Percentiles rank a stretch among this genome's conserved stretches.
Evolutionary conservation across 1,284 basidiomycete genomes (phyloP).

Genomic region (Mrakiaceae sp.): DNA sequence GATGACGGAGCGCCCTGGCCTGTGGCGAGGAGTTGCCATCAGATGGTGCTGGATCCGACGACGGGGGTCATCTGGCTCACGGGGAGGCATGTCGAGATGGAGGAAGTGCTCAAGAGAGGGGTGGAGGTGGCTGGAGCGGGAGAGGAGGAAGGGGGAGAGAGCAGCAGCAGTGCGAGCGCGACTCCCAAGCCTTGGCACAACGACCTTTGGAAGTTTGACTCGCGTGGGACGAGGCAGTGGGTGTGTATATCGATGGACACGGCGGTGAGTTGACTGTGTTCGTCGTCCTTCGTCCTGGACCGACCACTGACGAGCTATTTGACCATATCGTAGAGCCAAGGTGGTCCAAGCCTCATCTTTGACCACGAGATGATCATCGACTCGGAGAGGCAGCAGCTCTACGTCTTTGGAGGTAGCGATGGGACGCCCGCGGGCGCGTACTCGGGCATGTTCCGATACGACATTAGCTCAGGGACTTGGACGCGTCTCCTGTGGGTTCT

Average conservation of each 20-base stretch:
- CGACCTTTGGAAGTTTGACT: slow-evolving; percentile 12
- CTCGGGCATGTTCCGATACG: slow-evolving; percentile 10
- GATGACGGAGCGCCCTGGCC: slow-evolving; percentile 2
- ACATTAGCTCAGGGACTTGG: neutral
- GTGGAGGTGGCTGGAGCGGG: neutral
- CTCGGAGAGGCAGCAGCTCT: neutral
- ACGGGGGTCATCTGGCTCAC: slow-evolving; percentile 1
- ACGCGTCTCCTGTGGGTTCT: slow-evolving; percentile 1
- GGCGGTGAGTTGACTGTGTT: neutral
- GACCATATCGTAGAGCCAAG: neutral
- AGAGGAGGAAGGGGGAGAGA: neutral
- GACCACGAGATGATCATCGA: slow-evolving; percentile 14
- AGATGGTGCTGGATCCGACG: slow-evolving; percentile 1
- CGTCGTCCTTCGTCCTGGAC: too few species aligned
- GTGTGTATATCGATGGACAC: neutral
- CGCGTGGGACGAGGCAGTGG: neutral
- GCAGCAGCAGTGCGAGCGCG: neutral
- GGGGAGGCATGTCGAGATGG: slow-evolving; percentile 7
- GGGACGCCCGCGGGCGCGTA: neutral
- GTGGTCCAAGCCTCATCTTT: slow-evolving; percentile 7
- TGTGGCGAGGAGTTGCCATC: neutral
- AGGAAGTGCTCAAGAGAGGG: too few species aligned
- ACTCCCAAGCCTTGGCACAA: neutral
- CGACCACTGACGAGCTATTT: neutral
- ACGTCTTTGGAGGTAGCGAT: slow-evolving; percentile 8